Percentiles rank a stretch among this genome's conserved stretches.
Evolutionary conservation across 2,329 filamentous ascomycete species (phyloP).

Genomic region (Epichloe sibirici): DNA sequence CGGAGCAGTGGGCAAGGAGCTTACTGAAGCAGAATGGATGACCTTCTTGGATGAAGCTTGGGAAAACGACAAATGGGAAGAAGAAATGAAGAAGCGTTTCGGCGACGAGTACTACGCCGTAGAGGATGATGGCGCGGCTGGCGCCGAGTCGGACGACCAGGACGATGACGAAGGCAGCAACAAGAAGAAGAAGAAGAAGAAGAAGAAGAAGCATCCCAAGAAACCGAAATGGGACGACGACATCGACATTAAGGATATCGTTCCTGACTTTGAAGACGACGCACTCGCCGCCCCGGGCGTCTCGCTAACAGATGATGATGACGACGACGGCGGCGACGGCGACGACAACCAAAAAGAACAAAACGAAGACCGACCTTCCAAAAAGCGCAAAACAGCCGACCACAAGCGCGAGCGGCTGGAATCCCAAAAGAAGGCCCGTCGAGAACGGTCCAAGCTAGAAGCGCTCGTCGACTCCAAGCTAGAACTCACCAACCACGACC

Average conservation of each 20-base stretch:
- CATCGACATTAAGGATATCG: constrained; percentile 87
- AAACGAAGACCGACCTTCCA: constrained; percentile 34
- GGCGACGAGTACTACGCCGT: constrained; percentile 83
- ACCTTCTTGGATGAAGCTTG: constrained; percentile 77
- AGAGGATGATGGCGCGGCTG: constrained; percentile 39
- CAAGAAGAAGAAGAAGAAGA: constrained; percentile 31
- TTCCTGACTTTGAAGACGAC: constrained; percentile 73
- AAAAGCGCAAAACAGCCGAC: constrained; percentile 48
- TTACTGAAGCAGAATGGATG: constrained; percentile 69
- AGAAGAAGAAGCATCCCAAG: constrained; percentile 34
- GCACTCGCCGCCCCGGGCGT: constrained; percentile 36
- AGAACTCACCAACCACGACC: constrained; percentile 55
- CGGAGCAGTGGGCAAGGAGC: constrained; percentile 55
- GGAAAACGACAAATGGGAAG: constrained; percentile 82
- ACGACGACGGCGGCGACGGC: constrained; percentile 24
- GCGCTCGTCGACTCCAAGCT: constrained; percentile 73
- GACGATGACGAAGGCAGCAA: constrained; percentile 53
- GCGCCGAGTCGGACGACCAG: constrained; percentile 49
- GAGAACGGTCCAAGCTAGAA: constrained; percentile 74
- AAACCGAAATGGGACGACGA: constrained; percentile 83
- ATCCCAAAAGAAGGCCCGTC: constrained; percentile 59
- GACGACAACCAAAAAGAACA: constrained; percentile 29
- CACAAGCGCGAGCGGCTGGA: constrained; percentile 45
- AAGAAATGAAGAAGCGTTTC: constrained; percentile 79
- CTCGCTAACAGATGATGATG: constrained; percentile 35